These are phyloP conservation scores for Teratosphaeria gauchensis DNA, from an alignment of 2,329 filamentous ascomycete species.

Conservation along the genomic window DNA sequence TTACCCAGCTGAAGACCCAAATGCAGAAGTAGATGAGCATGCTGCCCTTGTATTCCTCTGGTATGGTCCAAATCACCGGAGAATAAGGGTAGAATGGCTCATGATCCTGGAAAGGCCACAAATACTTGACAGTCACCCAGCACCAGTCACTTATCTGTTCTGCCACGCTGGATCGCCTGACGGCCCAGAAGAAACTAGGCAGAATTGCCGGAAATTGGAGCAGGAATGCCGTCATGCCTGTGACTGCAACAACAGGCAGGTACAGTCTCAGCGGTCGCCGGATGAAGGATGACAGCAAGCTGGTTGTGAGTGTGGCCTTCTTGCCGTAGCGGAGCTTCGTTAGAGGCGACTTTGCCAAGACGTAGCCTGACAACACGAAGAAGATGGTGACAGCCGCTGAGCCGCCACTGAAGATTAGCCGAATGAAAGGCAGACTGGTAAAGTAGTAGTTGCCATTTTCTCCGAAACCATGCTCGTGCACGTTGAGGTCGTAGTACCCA, in stretches of 20 bases:
- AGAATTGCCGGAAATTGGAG: not conserved
- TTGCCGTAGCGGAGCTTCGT: slow-evolving; percentile 35
- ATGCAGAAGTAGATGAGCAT: slow-evolving; percentile 51
- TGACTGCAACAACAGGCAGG: slow-evolving; percentile 45
- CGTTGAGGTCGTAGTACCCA: not conserved
- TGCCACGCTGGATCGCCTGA: not conserved
- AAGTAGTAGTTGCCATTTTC: slow-evolving; percentile 42
- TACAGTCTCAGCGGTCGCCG: slow-evolving; percentile 42
- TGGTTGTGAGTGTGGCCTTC: slow-evolving; percentile 29
- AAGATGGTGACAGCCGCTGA: slow-evolving; percentile 48
- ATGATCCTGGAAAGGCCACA: not conserved
- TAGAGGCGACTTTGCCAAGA: slow-evolving; percentile 40
- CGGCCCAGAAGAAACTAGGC: not conserved
- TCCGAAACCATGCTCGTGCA: slow-evolving; percentile 35
- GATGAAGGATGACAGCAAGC: slow-evolving; percentile 39
- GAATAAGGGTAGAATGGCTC: not conserved
- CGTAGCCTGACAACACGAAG: slow-evolving; percentile 45
- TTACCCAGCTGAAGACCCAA: slow-evolving; percentile 36
- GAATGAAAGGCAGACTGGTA: slow-evolving; percentile 46
- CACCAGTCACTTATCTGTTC: not conserved
- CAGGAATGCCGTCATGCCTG: slow-evolving; percentile 14
- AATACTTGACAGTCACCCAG: not conserved
- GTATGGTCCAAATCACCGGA: slow-evolving; percentile 49
- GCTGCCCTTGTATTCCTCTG: slow-evolving; percentile 54
- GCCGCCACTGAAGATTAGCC: slow-evolving; percentile 52